These are phyloP conservation scores for Aspergillus hancockii DNA, from an alignment of 495 filamentous ascomycete genomes.

Conservation along the genomic window DNA sequence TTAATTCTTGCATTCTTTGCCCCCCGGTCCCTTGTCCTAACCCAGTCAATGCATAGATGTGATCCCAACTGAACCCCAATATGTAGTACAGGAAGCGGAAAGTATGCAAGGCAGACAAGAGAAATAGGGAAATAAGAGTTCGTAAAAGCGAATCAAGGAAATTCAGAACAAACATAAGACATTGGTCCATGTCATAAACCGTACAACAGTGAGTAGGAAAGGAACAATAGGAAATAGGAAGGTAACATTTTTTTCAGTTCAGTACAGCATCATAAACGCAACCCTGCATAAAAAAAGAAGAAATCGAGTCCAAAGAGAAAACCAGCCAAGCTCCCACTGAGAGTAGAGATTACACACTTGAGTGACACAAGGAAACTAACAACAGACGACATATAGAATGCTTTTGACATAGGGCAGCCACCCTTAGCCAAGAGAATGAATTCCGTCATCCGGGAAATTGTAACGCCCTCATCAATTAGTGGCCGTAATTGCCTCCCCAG, in stretches of 20 bases:
- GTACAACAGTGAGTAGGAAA: conserved; percentile 12
- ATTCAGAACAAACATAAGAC: conserved; percentile 8
- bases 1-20: conserved; percentile 28
- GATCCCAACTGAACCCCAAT: conserved; percentile 29
- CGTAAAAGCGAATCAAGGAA: conserved; percentile 10
- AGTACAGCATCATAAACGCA: conserved; percentile 27
- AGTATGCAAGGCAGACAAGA: conserved; percentile 23
- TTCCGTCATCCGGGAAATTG: conserved; percentile 36
- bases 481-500: conserved; percentile 72
- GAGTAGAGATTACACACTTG: conserved; percentile 52
- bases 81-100: conserved; percentile 33
- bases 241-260: conserved; percentile 25
- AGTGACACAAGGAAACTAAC: conserved; percentile 14
- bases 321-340: conserved; percentile 49
- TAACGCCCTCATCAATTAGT: conserved; percentile 42
- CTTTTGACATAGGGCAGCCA: conserved; percentile 25
- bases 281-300: conserved; percentile 7
- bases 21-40: conserved; percentile 19
- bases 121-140: conserved; percentile 21
- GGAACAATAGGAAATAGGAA: conserved; percentile 15
- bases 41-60: conserved; percentile 28
- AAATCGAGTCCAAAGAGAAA: conserved; percentile 21
- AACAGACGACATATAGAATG: conserved; percentile 26
- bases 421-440: conserved; percentile 23
- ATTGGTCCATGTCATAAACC: conserved; percentile 13